Evolutionary conservation across 768 basidiomycete species (phyloP).

Genomic region (Russula emetica): DNA sequence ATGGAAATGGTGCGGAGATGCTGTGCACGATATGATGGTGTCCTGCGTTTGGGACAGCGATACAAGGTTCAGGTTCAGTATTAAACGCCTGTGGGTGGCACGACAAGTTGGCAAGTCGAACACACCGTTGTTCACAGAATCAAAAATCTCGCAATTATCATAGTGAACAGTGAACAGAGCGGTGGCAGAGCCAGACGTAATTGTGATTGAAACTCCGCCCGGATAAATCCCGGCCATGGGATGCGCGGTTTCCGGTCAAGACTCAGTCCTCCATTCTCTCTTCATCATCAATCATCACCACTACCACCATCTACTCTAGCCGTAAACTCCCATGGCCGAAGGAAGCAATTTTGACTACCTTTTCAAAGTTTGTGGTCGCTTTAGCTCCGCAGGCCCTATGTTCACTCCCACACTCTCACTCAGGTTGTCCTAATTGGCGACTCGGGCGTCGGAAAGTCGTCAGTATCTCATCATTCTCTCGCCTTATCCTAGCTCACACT

Average conservation of each 20-base stretch:
- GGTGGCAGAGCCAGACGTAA: not conserved
- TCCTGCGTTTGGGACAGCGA: not conserved
- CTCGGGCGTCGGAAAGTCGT: slow-evolving; percentile 99
- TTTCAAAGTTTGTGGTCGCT: slow-evolving; percentile 74
- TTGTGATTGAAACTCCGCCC: slow-evolving; percentile 13
- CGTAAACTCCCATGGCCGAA: slow-evolving; percentile 63
- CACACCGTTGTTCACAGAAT: too few species aligned
- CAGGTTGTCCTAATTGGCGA: slow-evolving; percentile 99
- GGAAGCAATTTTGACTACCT: slow-evolving; percentile 97
- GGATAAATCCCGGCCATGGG: not conserved
- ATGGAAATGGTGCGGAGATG: not conserved
- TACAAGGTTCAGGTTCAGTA: too few species aligned
- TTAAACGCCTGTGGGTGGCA: too few species aligned
- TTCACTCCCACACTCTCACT: slow-evolving; percentile 4
- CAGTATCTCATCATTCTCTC: slow-evolving; percentile 41
- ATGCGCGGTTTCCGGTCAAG: not conserved
- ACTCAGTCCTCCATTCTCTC: not conserved
- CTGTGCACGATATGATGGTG: not conserved
- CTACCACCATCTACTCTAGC: slow-evolving; percentile 29
- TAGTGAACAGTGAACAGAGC: too few species aligned
- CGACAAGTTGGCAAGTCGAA: too few species aligned
- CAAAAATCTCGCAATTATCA: too few species aligned
- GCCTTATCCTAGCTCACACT: slow-evolving; percentile 9
- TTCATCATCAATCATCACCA: too few species aligned
- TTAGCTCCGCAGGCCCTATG: not conserved